Evolutionary conservation across 2,329 filamentous ascomycete genomes (phyloP).

Genomic region (Akanthomyces uredinophilus): DNA sequence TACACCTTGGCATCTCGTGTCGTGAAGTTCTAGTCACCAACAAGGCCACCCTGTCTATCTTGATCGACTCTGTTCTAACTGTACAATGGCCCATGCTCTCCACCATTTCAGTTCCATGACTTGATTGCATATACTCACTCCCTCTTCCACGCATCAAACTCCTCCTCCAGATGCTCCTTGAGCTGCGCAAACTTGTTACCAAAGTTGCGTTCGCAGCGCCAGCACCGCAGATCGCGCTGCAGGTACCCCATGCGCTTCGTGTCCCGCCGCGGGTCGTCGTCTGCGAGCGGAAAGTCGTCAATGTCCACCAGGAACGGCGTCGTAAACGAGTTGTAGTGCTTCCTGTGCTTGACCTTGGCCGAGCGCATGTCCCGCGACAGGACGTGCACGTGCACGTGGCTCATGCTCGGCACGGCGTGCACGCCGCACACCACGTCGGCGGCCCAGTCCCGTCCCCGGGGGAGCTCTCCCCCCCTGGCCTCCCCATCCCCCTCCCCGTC

Average conservation of each 20-base stretch:
- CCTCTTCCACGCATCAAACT: constrained; percentile 71
- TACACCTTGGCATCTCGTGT: no score
- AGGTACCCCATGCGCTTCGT: constrained; percentile 56
- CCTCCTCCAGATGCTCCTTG: constrained; percentile 68
- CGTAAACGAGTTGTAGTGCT: constrained; percentile 90
- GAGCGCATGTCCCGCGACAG: constrained; percentile 75
- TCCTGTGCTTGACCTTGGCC: constrained; percentile 66
- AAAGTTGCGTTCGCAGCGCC: constrained; percentile 75
- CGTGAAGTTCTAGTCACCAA: no score
- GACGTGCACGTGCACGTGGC: constrained; percentile 85
- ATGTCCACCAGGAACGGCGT: constrained; percentile 78
- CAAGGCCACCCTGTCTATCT: no score
- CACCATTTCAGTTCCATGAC: no score
- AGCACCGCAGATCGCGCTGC: constrained; percentile 66
- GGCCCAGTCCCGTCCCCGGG: constrained; percentile 72
- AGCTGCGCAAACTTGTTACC: constrained; percentile 67
- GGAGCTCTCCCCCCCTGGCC: constrained; percentile 46
- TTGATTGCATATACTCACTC: no score
- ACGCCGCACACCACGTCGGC: constrained; percentile 71
- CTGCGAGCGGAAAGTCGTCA: constrained; percentile 70
- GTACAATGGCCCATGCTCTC: no score
- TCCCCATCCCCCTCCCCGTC: constrained; percentile 45
- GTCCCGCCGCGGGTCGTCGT: constrained; percentile 58
- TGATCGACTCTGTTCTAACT: no score
- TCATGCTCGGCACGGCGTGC: constrained; percentile 88